These are phyloP conservation scores for Alternaria alternata DNA, from an alignment of 2,329 filamentous ascomycete species.

Conservation along the genomic window DNA sequence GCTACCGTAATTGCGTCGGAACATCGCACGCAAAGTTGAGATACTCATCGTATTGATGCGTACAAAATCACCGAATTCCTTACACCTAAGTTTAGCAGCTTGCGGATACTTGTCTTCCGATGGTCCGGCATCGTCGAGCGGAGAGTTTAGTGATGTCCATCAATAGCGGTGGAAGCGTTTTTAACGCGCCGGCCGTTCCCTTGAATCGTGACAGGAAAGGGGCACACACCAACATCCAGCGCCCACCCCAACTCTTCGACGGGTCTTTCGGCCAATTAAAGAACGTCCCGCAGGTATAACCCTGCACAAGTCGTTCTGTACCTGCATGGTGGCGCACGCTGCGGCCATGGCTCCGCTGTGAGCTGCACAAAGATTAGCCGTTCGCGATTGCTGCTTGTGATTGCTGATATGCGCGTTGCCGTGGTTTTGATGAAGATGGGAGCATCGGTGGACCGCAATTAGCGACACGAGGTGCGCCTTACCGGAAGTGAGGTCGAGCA, in stretches of 20 bases:
- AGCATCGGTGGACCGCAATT: constrained; percentile 2
- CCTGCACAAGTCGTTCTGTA: constrained; percentile 27
- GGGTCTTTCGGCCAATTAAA: constrained; percentile 27
- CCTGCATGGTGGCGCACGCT: constrained; percentile 30
- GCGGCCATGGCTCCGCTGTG: constrained; percentile 26
- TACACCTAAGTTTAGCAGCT: background rate
- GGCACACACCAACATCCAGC: background rate
- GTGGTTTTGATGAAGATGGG: constrained; percentile 7
- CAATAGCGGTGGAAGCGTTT: constrained; percentile 14
- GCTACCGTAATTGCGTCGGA: constrained; percentile 1
- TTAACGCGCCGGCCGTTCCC: constrained; percentile 1
- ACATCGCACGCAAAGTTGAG: background rate
- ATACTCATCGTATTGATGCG: background rate
- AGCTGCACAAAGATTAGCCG: constrained; percentile 28
- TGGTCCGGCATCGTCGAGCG: background rate
- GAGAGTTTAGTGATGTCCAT: constrained; percentile 16
- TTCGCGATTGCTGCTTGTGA: constrained; percentile 21
- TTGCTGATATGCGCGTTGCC: constrained; percentile 17
- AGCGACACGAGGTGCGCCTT: constrained; percentile 5
- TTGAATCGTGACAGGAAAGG: constrained; percentile 22
- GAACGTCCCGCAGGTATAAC: constrained; percentile 13
- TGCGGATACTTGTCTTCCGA: constrained; percentile 1
- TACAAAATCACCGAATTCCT: background rate
- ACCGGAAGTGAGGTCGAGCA: background rate
- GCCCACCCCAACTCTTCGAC: constrained; percentile 24